A percentile compares a stretch with the other conserved stretches of the same genome.
phyloP scores from a whole-genome alignment of 192 early-diverging fungal genomes.

The Coemansia sp. region DNA sequence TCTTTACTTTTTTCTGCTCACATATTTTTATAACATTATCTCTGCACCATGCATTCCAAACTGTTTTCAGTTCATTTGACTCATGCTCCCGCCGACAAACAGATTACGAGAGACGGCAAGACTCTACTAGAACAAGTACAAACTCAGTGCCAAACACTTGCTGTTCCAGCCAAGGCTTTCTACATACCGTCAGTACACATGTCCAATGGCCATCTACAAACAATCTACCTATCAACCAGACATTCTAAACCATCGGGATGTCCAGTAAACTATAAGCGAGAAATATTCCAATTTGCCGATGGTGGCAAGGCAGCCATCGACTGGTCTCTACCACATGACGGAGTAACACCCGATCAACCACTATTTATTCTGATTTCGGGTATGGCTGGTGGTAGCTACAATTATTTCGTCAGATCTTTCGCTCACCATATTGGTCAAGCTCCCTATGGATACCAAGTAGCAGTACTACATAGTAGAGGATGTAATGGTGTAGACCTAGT shows the following conservation, averaged over 20 bases:
- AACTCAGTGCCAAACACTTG: constrained; percentile 58
- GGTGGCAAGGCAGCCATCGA: constrained; percentile 45
- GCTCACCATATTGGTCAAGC: constrained; percentile 28
- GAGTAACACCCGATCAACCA: constrained; percentile 12
- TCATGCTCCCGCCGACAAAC: constrained; percentile 42
- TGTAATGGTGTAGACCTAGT: constrained; percentile 76
- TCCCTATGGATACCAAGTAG: constrained; percentile 68
- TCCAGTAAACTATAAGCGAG: constrained; percentile 38
- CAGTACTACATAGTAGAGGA: constrained; percentile 87
- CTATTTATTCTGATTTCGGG: constrained; percentile 44
- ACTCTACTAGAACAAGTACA: constrained; percentile 36
- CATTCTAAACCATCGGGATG: constrained; percentile 51
- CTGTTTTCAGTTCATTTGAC: constrained; percentile 31
- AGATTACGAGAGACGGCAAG: constrained; percentile 21
- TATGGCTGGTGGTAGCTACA: constrained; percentile 44
- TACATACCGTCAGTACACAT: constrained; percentile 74
- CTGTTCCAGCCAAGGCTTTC: constrained; percentile 53
- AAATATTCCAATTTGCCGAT: constrained; percentile 49
- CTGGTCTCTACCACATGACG: constrained; percentile 40
- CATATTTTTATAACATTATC: too few relatives aligned
- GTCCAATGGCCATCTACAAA: constrained; percentile 78
- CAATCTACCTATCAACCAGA: constrained; percentile 56
- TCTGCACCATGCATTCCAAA: too few relatives aligned
- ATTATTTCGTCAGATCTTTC: constrained; percentile 51
- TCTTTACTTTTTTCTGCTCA: too few relatives aligned